A percentile compares a stretch with the other conserved stretches of the same genome.
These are phyloP conservation scores for Suhomyces ambrosiae DNA, from an alignment of 1,139 yeast species.

Conservation along the genomic window DNA sequence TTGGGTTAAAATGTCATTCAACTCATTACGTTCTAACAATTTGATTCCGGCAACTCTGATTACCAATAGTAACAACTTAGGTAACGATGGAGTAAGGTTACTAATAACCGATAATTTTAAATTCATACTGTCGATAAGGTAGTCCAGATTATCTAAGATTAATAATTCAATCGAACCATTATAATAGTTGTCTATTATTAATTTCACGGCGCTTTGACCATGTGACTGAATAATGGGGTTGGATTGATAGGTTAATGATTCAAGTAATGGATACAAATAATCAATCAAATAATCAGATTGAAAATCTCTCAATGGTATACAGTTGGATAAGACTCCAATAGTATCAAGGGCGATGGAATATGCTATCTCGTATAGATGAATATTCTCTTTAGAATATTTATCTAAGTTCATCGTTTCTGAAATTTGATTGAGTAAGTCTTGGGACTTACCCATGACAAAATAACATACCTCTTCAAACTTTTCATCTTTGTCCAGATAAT, in stretches of 20 bases:
- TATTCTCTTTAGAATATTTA: background rate
- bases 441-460: constrained; percentile 29
- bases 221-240: constrained; percentile 33
- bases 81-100: constrained; percentile 67
- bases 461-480: constrained; percentile 22
- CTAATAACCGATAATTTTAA: constrained; percentile 65
- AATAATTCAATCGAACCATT: constrained; percentile 56
- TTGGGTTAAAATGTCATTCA: constrained; percentile 72
- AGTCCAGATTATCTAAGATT: constrained; percentile 72
- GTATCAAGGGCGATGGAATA: constrained; percentile 36
- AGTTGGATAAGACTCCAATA: constrained; percentile 29
- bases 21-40: constrained; percentile 54
- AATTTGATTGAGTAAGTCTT: constrained; percentile 26
- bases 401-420: constrained; percentile 11
- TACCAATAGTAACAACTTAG: constrained; percentile 68
- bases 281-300: constrained; percentile 36
- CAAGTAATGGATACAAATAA: constrained; percentile 36
- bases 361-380: constrained; percentile 23
- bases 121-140: constrained; percentile 75
- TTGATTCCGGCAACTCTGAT: constrained; percentile 69
- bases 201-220: constrained; percentile 29
- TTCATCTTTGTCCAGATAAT: constrained; percentile 11
- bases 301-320: constrained; percentile 30
- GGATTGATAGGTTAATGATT: constrained; percentile 35
- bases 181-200: constrained; percentile 57